Conservation (phyloP, 257 asterid species). For the Jaltomata sinuosa region DNA sequence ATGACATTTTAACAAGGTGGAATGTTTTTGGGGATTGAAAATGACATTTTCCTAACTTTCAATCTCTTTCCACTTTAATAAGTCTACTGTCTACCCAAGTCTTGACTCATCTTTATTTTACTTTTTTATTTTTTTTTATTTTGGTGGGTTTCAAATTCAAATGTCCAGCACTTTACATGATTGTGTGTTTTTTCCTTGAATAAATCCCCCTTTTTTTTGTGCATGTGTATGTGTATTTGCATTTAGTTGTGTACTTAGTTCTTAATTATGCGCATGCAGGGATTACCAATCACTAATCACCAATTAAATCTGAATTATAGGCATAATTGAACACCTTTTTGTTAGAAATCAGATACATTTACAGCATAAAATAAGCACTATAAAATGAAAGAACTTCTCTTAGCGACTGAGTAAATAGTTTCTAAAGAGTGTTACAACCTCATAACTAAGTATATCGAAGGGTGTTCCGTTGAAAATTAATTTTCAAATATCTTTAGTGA, state of each 20-base stretch:
- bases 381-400: too few relatives aligned
- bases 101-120: not conserved
- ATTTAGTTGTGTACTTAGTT: not conserved
- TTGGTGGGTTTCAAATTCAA: conserved; percentile 30
- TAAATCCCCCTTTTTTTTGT: not conserved
- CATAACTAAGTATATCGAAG: too few relatives aligned
- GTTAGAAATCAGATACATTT: not conserved
- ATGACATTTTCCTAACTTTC: conserved; percentile 51
- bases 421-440: too few relatives aligned
- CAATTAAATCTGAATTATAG: not conserved
- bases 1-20: conserved; percentile 17
- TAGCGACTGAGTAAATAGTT: too few relatives aligned
- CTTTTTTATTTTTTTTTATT: conserved; percentile 6
- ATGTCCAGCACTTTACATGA: conserved; percentile 20
- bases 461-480: too few relatives aligned
- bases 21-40: conserved; percentile 22
- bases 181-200: not conserved
- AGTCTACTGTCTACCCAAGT: not conserved
- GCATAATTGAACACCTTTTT: not conserved
- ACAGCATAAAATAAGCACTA: not conserved
- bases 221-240: not conserved
- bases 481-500: too few relatives aligned
- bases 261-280: not conserved
- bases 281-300: not conserved
- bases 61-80: conserved; percentile 17